Evolutionary conservation across 306 rosid species (phyloP), one percentile per base, ranked within the genome.

Genomic region (Oemleria cerasiformis): DNA sequence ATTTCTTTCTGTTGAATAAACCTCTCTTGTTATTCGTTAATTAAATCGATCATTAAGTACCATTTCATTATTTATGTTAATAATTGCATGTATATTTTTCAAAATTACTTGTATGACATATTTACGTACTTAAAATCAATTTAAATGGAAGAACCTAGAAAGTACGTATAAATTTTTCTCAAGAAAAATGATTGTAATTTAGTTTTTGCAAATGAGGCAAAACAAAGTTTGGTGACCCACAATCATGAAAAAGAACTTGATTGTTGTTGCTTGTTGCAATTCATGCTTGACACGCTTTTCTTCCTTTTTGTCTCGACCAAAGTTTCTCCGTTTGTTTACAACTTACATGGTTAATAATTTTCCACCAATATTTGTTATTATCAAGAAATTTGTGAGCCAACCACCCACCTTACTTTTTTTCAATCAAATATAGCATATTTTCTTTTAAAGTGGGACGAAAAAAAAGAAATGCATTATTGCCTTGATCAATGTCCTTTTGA

Each of bases 311-410:
- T 53, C 40, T 65, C 65, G 66, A 71, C 0, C 5, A 7, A 12
- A 7, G 51, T 51, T 41, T 73, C 56, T 74, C 74, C 44, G 11
- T 55, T 63, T 64, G 56, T 80, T 79, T 79, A 49, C 68, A 49
- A 50, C 78, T 79, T 79, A 49, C 65, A 44, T 83, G 89, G 91
- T 36, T 63, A 84, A 57, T 50, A 79, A 44, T 82, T 82, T 74
- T 84, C 82, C 80, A 82, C 30, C 61, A 73, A 62, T 74, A 60
- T 71, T 57, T 8, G 49, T 50, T 11, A 12, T 61, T 49, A 47
- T 21, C 36, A 36, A 44, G 14, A 65, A 19, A 45, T 36, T 48
- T 63, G 41, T 59, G 34, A 25, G 30, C 9, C 3, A 57, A 12
- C 4, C 39, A 57, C 8, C 10, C 30, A 14, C 8, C 7, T 12